These are phyloP conservation scores for Aristolochia fimbriata DNA, from an alignment of 164 flowering plant species.

Conservation along the genomic window DNA sequence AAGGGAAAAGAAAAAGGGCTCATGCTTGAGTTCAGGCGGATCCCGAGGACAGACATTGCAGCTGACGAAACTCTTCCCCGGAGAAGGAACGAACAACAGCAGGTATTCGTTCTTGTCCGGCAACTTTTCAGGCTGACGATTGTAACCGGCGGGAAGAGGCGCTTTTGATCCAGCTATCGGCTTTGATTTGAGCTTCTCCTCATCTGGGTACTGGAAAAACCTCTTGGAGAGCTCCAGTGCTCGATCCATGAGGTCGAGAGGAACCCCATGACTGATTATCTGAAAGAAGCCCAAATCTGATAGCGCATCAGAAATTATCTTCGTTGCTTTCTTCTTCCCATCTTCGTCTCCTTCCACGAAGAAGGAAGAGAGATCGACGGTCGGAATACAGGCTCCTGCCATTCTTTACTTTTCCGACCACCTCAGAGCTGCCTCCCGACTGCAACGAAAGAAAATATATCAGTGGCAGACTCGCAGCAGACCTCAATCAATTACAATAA, in stretches of 20 bases:
- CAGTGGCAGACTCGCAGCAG: no score
- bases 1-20: background rate
- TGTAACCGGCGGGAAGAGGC: constrained; percentile 21
- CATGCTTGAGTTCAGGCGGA: constrained; percentile 26
- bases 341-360: constrained; percentile 9
- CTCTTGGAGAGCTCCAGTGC: constrained; percentile 23
- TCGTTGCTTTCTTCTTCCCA: constrained; percentile 11
- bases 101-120: constrained; percentile 20
- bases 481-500: no score
- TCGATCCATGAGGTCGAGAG: constrained; percentile 15
- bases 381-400: constrained; percentile 6
- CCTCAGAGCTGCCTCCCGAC: background rate
- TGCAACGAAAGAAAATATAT: no score
- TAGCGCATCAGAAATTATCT: constrained; percentile 15
- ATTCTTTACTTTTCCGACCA: background rate
- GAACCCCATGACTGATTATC: constrained; percentile 21
- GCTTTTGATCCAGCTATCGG: constrained; percentile 5
- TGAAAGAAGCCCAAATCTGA: constrained; percentile 23
- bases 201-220: constrained; percentile 16
- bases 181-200: constrained; percentile 19
- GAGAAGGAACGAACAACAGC: constrained; percentile 24
- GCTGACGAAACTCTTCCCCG: constrained; percentile 2
- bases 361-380: constrained; percentile 20
- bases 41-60: constrained; percentile 26
- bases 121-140: constrained; percentile 4